Evolutionary conservation across 2,329 filamentous ascomycete species (phyloP), one percentile per base, ranked within the genome.

Genomic region (Fusarium staphyleae): DNA sequence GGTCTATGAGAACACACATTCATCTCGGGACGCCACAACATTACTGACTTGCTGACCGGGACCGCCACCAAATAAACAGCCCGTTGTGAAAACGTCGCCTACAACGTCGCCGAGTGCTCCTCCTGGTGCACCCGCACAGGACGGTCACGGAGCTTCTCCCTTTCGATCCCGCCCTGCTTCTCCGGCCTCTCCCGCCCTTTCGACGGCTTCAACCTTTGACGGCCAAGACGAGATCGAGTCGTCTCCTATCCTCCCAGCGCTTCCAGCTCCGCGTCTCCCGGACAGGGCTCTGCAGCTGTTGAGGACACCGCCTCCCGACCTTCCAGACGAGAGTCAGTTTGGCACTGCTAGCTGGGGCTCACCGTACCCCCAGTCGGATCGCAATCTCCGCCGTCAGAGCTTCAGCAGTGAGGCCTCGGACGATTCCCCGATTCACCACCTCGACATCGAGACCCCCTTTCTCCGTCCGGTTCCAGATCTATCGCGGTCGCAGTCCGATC

Each of bases 301-400:
- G 67, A 78, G 80, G 69, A 84, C 81, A n/a, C 81, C 83, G 36
- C 77, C 79, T 62, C 60, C 64, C 40, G 60, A 57, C 58, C 35
- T 48, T 18, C 42, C 46, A 42, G 72, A 74, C 61, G 76, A 77
- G 43, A 69, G 67, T 34, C 74, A 73, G 52, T 86, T 83, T 72
- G 80, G 81, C 55, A 95, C 91, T 39, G 88, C 91, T 41, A 93
- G 88, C 71, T 96, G 93, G 92, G 93, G 93, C 50, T 96, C 92
- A 47, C 93, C 93, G 16, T 96, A 96, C 75, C 87, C 89, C 48
- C 82, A 81, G 57, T 82, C 87, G 32, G 88, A 83, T 51, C 73
- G 71, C 63, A 73, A 80, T 55, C 75, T 81, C 48, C 79, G 79
- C 45, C 75, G 74, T 47, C 74, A 77, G 57, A 85, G 82, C 64